phyloP scores from a whole-genome alignment of 371 early-diverging fungal species.

The Mortierella sp. region DNA sequence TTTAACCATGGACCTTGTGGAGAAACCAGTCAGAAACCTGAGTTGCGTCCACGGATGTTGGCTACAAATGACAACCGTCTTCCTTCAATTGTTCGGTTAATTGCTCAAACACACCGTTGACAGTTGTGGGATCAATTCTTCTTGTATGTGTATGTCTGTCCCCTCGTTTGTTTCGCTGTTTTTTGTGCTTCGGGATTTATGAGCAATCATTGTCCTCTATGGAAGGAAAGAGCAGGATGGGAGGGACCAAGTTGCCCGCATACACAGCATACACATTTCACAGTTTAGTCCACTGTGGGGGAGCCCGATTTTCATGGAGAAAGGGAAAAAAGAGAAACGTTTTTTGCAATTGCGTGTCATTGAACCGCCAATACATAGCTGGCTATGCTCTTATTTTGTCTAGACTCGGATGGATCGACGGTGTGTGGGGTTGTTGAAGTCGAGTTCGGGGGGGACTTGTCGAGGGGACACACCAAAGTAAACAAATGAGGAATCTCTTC shows the following conservation, averaged over 20 bases:
- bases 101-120: conserved; percentile 1
- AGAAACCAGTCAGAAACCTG: too few relatives aligned
- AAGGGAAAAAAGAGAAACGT: background rate
- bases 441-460: too few relatives aligned
- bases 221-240: background rate
- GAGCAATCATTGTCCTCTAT: background rate
- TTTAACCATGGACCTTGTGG: too few relatives aligned
- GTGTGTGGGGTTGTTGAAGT: too few relatives aligned
- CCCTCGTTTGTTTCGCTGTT: too few relatives aligned
- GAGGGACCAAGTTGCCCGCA: conserved; percentile 1
- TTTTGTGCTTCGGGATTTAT: background rate
- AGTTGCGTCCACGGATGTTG: background rate
- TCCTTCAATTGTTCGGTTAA: background rate
- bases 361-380: background rate
- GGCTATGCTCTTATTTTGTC: background rate
- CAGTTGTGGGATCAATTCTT: background rate
- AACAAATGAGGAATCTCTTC: too few relatives aligned
- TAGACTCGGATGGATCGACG: too few relatives aligned
- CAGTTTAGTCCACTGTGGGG: background rate
- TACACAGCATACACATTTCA: background rate
- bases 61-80: background rate
- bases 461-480: too few relatives aligned
- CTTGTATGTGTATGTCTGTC: background rate
- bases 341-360: background rate
- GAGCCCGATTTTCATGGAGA: conserved; percentile 3